These are phyloP conservation scores for Notholithocarpus densiflorus DNA, from an alignment of 306 rosid species.

Conservation along the genomic window DNA sequence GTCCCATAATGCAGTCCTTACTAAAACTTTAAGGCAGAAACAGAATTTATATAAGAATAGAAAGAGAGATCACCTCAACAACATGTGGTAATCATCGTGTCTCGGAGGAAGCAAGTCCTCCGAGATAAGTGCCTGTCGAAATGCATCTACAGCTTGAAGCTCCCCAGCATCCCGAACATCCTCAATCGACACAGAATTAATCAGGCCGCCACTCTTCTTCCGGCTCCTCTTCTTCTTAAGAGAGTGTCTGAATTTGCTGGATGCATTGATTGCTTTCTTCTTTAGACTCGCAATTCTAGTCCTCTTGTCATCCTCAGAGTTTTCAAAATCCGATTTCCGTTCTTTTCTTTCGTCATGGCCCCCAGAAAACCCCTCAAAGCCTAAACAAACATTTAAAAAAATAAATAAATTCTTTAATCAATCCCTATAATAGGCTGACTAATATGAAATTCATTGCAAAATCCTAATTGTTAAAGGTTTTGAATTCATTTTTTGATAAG, in stretches of 20 bases:
- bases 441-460: background rate
- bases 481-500: background rate
- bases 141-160: slow-evolving; percentile 66
- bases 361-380: slow-evolving; percentile 73
- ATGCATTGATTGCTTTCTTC: slow-evolving; percentile 81
- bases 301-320: slow-evolving; percentile 72
- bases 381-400: slow-evolving; percentile 24
- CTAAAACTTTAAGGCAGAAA: background rate
- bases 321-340: slow-evolving; percentile 70
- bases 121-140: slow-evolving; percentile 63
- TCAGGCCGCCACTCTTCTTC: slow-evolving; percentile 37
- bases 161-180: slow-evolving; percentile 83
- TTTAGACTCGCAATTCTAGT: slow-evolving; percentile 67
- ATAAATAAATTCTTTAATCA: background rate
- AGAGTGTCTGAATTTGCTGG: slow-evolving; percentile 80
- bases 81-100: slow-evolving; percentile 77
- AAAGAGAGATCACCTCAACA: slow-evolving; percentile 55
- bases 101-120: slow-evolving; percentile 67
- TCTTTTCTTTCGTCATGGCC: slow-evolving; percentile 64
- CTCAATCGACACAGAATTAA: slow-evolving; percentile 65
- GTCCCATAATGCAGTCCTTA: background rate
- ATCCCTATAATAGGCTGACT: background rate
- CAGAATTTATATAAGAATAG: background rate
- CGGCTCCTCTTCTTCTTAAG: slow-evolving; percentile 62
- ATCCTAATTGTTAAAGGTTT: background rate